Evolutionary conservation across 2,329 filamentous ascomycete species (phyloP).

Genomic region (Dichotomopilus funicola): DNA sequence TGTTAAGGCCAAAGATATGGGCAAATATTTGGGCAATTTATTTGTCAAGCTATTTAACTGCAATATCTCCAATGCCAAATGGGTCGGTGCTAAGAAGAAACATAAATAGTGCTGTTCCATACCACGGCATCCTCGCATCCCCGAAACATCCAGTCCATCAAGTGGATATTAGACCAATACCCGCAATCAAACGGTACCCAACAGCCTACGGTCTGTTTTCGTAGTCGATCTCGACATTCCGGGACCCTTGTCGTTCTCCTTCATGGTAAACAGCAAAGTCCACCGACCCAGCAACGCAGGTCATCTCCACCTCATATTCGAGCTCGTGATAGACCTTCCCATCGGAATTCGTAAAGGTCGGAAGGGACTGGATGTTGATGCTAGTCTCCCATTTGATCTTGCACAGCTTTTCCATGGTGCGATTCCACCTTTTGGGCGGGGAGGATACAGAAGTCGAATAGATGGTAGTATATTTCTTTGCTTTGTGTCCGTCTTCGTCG

Average conservation of each 20-base stretch:
- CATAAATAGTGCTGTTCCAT: too few relatives aligned
- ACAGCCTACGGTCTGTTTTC: neutral
- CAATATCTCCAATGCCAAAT: too few relatives aligned
- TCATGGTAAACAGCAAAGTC: slow-evolving; percentile 17
- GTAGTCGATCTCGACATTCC: slow-evolving; percentile 15
- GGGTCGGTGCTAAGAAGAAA: too few relatives aligned
- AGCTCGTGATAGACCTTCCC: slow-evolving; percentile 6
- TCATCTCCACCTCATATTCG: slow-evolving; percentile 13
- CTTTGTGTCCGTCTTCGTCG: neutral
- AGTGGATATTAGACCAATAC: too few relatives aligned
- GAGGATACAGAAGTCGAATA: neutral
- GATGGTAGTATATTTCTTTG: neutral
- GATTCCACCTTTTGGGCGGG: neutral
- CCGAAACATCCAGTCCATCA: too few relatives aligned
- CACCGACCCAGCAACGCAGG: slow-evolving; percentile 4
- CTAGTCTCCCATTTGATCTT: slow-evolving; percentile 11
- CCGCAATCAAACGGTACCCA: too few relatives aligned
- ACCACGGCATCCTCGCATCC: too few relatives aligned
- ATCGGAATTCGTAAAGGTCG: neutral
- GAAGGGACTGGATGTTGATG: slow-evolving; percentile 8
- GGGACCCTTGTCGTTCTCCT: slow-evolving; percentile 10
- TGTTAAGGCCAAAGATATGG: too few relatives aligned
- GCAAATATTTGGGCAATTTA: too few relatives aligned
- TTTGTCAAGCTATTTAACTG: too few relatives aligned
- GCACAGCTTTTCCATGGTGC: neutral